phyloP scores from a whole-genome alignment of 1,284 basidiomycete genomes.

The Volvariella surrecta region DNA sequence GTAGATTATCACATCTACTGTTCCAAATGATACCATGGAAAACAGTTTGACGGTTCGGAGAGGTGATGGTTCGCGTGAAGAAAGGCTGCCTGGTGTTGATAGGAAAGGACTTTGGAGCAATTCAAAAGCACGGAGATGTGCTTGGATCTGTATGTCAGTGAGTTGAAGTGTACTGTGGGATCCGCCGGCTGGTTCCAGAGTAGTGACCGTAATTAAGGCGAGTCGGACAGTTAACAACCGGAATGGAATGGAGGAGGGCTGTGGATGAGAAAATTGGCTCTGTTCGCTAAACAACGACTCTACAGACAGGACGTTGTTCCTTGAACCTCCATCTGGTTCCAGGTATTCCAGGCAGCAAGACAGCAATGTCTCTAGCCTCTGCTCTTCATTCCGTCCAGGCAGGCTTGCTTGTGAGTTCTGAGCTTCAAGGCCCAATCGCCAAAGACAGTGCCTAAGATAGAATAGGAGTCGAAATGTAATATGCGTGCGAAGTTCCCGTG shows the following conservation, averaged over 20 bases:
- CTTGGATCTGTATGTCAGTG: slow-evolving; percentile 17
- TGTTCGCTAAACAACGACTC: slow-evolving; percentile 20
- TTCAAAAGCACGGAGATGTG: slow-evolving; percentile 21
- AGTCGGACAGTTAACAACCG: slow-evolving; percentile 14
- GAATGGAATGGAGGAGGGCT: too few relatives aligned
- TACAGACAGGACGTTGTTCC: slow-evolving; percentile 22
- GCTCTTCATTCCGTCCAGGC: slow-evolving; percentile 10
- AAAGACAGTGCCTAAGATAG: slow-evolving; percentile 56
- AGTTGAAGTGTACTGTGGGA: slow-evolving; percentile 23
- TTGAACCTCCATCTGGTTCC: slow-evolving; percentile 34
- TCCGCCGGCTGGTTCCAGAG: slow-evolving; percentile 22
- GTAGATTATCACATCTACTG: slow-evolving; percentile 39
- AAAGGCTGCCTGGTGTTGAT: slow-evolving; percentile 25
- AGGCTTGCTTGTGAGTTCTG: slow-evolving; percentile 4
- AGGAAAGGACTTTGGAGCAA: slow-evolving; percentile 21
- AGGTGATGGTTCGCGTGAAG: slow-evolving; percentile 26
- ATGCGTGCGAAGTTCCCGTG: slow-evolving; percentile 56
- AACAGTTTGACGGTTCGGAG: slow-evolving; percentile 22
- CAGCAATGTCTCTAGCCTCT: slow-evolving; percentile 24
- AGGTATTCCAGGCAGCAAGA: slow-evolving; percentile 32
- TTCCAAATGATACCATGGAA: slow-evolving; percentile 31
- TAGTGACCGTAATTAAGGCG: slow-evolving; percentile 15
- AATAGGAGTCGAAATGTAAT: slow-evolving; percentile 62
- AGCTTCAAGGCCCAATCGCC: slow-evolving; percentile 19
- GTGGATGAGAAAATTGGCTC: slow-evolving; percentile 1